Conservation (phyloP, 2,329 filamentous ascomycete species). For the Aspergillus udagawae region DNA sequence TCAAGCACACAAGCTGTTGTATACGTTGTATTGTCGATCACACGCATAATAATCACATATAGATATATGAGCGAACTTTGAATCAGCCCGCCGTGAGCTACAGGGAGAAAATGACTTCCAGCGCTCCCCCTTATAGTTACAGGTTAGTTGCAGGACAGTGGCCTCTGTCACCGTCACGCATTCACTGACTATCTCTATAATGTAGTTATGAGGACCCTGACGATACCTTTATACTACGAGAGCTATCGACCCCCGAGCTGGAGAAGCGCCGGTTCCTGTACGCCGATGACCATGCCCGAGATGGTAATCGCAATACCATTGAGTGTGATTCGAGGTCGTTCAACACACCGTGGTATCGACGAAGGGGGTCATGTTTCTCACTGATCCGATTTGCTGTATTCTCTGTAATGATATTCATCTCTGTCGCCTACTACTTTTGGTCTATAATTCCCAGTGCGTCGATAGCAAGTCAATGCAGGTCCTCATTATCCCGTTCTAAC, state of each 20-base stretch:
- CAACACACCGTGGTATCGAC: background rate
- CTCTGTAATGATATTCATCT: constrained; percentile 4
- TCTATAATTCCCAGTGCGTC: constrained; percentile 6
- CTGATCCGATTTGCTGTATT: constrained; percentile 4
- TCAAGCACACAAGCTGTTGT: background rate
- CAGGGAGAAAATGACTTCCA: constrained; percentile 1
- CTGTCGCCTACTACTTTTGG: constrained; percentile 9
- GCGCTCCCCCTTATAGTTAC: constrained; percentile 6
- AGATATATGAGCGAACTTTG: background rate
- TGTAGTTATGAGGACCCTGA: constrained; percentile 4
- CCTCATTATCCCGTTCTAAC: background rate
- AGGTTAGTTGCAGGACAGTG: constrained; percentile 5
- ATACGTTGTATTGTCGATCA: background rate
- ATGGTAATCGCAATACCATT: background rate
- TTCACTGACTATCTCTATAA: background rate
- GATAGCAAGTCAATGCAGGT: background rate
- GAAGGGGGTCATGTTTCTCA: constrained; percentile 3
- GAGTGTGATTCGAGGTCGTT: background rate
- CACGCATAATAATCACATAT: background rate
- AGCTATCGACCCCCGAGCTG: background rate
- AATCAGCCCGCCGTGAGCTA: constrained; percentile 4
- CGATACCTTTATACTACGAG: constrained; percentile 4
- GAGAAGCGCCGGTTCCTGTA: constrained; percentile 6
- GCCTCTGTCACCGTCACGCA: background rate
- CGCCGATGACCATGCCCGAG: background rate